Percentiles rank a stretch among this genome's conserved stretches.
These are phyloP conservation scores for Scutellaria barbata DNA, from an alignment of 257 asterid species.

Conservation along the genomic window DNA sequence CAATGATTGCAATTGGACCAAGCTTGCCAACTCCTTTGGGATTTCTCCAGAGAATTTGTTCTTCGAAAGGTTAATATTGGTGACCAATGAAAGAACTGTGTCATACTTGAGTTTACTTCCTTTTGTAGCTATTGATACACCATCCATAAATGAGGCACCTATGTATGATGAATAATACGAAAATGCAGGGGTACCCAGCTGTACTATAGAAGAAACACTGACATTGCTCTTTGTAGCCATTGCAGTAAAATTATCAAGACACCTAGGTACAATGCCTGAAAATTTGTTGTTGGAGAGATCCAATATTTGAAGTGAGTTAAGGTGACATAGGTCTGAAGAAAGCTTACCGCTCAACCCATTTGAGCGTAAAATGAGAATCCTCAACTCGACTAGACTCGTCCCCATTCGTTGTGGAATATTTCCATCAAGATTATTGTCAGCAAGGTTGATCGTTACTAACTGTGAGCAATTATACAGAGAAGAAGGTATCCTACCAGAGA, in stretches of 20 bases:
- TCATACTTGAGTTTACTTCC: constrained; percentile 20
- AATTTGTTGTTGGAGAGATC: constrained; percentile 43
- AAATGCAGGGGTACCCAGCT: no score
- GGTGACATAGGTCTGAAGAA: constrained; percentile 34
- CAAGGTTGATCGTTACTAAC: constrained; percentile 35
- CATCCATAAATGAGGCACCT: constrained; percentile 11
- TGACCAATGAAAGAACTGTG: constrained; percentile 29
- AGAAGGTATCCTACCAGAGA: constrained; percentile 43
- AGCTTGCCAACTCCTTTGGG: constrained; percentile 33
- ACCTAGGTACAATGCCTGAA: constrained; percentile 38
- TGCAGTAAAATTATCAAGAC: constrained; percentile 44
- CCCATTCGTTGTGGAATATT: constrained; percentile 38
- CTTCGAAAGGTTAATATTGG: constrained; percentile 33
- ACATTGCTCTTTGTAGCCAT: constrained; percentile 33
- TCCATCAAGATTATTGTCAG: constrained; percentile 38
- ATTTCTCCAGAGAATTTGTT: constrained; percentile 37
- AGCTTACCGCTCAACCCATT: constrained; percentile 44
- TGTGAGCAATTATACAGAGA: constrained; percentile 29
- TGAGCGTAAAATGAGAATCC: constrained; percentile 38
- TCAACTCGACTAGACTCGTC: constrained; percentile 4
- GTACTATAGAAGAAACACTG: not conserved
- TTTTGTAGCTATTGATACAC: constrained; percentile 32
- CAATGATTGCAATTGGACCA: constrained; percentile 29
- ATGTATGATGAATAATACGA: no score
- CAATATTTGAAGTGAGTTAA: constrained; percentile 42